Percentiles rank a stretch among this genome's conserved stretches.
Conservation (phyloP, 495 filamentous ascomycete genomes). For the Extremus antarcticus region DNA sequence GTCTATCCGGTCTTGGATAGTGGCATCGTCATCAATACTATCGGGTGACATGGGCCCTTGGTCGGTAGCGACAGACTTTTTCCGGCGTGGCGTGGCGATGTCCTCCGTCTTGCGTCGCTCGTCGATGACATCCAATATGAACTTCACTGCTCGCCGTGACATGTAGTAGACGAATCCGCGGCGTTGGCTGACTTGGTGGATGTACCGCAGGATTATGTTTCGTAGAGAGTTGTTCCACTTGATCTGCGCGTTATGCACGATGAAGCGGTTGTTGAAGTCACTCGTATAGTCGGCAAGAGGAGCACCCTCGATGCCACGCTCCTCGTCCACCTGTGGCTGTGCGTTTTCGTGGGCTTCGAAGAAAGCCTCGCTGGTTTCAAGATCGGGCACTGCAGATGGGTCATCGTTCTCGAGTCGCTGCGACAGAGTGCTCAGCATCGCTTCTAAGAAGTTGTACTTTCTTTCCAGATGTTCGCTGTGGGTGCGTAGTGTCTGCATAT, state of each 20-base stretch:
- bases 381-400: slow-evolving; percentile 38
- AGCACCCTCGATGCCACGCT: slow-evolving; percentile 35
- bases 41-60: slow-evolving; percentile 16
- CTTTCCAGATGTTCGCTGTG: slow-evolving; percentile 59
- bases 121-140: slow-evolving; percentile 93
- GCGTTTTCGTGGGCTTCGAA: slow-evolving; percentile 41
- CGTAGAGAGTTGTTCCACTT: slow-evolving; percentile 97
- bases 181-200: slow-evolving; percentile 91
- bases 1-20: slow-evolving; percentile 76
- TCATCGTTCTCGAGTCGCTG: slow-evolving; percentile 42
- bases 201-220: slow-evolving; percentile 93
- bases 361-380: slow-evolving; percentile 32
- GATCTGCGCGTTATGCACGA: slow-evolving; percentile 90
- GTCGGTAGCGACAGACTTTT: slow-evolving; percentile 25
- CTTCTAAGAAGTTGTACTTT: slow-evolving; percentile 66
- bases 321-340: slow-evolving; percentile 28
- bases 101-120: slow-evolving; percentile 63
- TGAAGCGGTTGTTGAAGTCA: slow-evolving; percentile 97
- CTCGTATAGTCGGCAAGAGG: slow-evolving; percentile 59
- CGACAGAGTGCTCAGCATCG: slow-evolving; percentile 58
- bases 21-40: slow-evolving; percentile 42
- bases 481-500: slow-evolving; percentile 57
- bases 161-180: slow-evolving; percentile 97
- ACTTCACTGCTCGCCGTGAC: slow-evolving; percentile 89
- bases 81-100: slow-evolving; percentile 25